Percentiles rank a stretch among this genome's conserved stretches.
Evolutionary conservation across 1,139 yeast species (phyloP).

Genomic region (Protomyces inouyei): DNA sequence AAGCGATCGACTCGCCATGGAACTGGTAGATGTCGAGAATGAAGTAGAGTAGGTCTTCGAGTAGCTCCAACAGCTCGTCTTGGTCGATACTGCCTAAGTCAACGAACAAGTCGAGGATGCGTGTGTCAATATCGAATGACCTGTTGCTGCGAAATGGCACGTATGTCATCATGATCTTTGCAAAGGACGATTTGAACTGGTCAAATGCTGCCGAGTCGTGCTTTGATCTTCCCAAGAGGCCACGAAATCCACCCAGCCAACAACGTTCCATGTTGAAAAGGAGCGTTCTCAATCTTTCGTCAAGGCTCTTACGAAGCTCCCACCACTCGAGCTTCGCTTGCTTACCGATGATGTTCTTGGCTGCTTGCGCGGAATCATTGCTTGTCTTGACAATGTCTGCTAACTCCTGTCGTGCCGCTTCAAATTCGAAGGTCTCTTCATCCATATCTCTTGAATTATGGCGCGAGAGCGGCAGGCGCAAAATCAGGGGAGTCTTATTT

Average conservation of each 20-base stretch:
- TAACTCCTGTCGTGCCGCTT: slow-evolving; percentile 48
- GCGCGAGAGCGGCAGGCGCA: slow-evolving; percentile 60
- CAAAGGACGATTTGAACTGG: slow-evolving; percentile 10
- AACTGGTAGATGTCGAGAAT: slow-evolving; percentile 56
- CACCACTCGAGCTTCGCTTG: slow-evolving; percentile 75
- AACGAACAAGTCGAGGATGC: slow-evolving; percentile 51
- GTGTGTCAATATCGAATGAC: slow-evolving; percentile 48
- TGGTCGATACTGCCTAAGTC: slow-evolving; percentile 42
- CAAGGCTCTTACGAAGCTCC: slow-evolving; percentile 61
- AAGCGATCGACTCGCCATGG: slow-evolving; percentile 61
- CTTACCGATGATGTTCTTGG: slow-evolving; percentile 46
- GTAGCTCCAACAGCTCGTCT: slow-evolving; percentile 40
- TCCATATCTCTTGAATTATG: slow-evolving; percentile 48
- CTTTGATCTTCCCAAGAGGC: slow-evolving; percentile 47
- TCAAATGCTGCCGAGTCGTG: slow-evolving; percentile 2
- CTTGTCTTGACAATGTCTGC: slow-evolving; percentile 54
- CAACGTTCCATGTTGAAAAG: slow-evolving; percentile 55
- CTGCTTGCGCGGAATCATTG: slow-evolving; percentile 51
- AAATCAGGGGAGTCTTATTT: slow-evolving; percentile 44
- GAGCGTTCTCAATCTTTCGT: slow-evolving; percentile 52
- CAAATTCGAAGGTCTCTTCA: slow-evolving; percentile 46
- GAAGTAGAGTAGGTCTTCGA: slow-evolving; percentile 63
- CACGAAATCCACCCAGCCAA: slow-evolving; percentile 81
- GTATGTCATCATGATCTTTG: slow-evolving; percentile 21
- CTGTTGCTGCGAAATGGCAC: slow-evolving; percentile 24